Evolutionary conservation across 768 basidiomycete species (phyloP).

Genomic region (Trametes punicea): DNA sequence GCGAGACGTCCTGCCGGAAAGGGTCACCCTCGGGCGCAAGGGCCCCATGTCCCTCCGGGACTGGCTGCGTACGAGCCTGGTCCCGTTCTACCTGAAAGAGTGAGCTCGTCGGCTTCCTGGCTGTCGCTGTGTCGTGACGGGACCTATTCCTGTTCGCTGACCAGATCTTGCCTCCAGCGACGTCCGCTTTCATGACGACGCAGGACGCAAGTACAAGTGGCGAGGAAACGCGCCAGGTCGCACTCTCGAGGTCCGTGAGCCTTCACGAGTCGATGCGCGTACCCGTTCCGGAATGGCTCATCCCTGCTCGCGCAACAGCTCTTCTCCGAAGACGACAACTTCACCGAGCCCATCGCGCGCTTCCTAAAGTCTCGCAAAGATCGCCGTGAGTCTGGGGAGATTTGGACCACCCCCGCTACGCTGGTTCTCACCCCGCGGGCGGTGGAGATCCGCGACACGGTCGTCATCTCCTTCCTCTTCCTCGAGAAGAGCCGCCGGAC

Average conservation of each 20-base stretch:
- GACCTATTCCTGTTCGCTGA: background rate
- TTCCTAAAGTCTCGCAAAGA: slow-evolving; percentile 34
- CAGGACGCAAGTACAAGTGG: slow-evolving; percentile 39
- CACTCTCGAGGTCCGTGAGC: slow-evolving; percentile 32
- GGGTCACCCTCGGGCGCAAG: slow-evolving; percentile 35
- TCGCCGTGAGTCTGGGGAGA: slow-evolving; percentile 20
- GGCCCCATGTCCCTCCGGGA: slow-evolving; percentile 31
- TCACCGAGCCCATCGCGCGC: slow-evolving; percentile 32
- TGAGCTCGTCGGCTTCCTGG: slow-evolving; percentile 21
- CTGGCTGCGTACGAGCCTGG: slow-evolving; percentile 40
- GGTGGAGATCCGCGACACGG: slow-evolving; percentile 36
- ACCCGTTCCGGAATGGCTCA: background rate
- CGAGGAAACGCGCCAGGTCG: slow-evolving; percentile 37
- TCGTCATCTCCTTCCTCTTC: slow-evolving; percentile 40
- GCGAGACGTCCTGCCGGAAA: slow-evolving; percentile 37
- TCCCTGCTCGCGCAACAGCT: slow-evolving; percentile 27
- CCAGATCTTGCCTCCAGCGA: slow-evolving; percentile 29
- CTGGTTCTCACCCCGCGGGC: slow-evolving; percentile 34
- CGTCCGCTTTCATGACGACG: slow-evolving; percentile 35
- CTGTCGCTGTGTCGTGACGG: too few relatives aligned
- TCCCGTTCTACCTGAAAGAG: slow-evolving; percentile 37
- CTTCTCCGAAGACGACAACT: slow-evolving; percentile 34
- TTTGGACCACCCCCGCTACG: slow-evolving; percentile 32
- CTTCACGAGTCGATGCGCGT: background rate
- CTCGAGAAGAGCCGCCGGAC: slow-evolving; percentile 39